Percentiles rank a stretch among this genome's conserved stretches.
phyloP scores from a whole-genome alignment of 2,329 filamentous ascomycete species.

The Fusarium tupiense region DNA sequence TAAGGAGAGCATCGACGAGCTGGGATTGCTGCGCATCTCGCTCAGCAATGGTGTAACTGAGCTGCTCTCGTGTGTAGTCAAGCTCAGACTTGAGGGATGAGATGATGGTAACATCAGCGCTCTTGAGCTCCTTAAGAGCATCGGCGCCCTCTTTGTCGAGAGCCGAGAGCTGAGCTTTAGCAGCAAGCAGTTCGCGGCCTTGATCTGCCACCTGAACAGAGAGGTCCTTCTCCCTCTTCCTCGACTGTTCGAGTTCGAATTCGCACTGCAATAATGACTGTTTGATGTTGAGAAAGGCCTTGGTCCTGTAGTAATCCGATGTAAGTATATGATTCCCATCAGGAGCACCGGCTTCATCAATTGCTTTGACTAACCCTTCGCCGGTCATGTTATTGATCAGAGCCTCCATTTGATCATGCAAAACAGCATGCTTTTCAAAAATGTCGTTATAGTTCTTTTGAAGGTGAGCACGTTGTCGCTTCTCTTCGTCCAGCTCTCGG shows the following conservation, averaged over 20 bases:
- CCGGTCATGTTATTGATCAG: conserved; percentile 61
- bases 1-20: conserved; percentile 67
- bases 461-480: conserved; percentile 60
- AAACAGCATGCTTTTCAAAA: conserved; percentile 66
- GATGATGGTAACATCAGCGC: conserved; percentile 67
- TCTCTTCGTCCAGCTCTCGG: conserved; percentile 65
- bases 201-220: conserved; percentile 61
- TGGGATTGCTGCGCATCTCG: conserved; percentile 67
- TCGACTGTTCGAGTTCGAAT: conserved; percentile 59
- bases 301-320: conserved; percentile 58
- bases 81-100: conserved; percentile 68
- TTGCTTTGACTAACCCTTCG: conserved; percentile 63
- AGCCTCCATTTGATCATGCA: conserved; percentile 66
- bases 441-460: conserved; percentile 65
- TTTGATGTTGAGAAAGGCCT: conserved; percentile 63
- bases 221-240: conserved; percentile 55
- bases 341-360: conserved; percentile 45
- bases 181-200: conserved; percentile 64
- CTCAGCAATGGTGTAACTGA: conserved; percentile 60
- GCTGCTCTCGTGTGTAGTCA: conserved; percentile 62
- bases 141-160: conserved; percentile 64
- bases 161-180: conserved; percentile 63
- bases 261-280: conserved; percentile 56
- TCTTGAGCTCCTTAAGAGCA: conserved; percentile 67
- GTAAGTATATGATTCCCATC: conserved; percentile 54